A percentile compares a stretch with the other conserved stretches of the same genome.
phyloP scores from a whole-genome alignment of 2,329 filamentous ascomycete genomes.

The Graphilbum sp. region DNA sequence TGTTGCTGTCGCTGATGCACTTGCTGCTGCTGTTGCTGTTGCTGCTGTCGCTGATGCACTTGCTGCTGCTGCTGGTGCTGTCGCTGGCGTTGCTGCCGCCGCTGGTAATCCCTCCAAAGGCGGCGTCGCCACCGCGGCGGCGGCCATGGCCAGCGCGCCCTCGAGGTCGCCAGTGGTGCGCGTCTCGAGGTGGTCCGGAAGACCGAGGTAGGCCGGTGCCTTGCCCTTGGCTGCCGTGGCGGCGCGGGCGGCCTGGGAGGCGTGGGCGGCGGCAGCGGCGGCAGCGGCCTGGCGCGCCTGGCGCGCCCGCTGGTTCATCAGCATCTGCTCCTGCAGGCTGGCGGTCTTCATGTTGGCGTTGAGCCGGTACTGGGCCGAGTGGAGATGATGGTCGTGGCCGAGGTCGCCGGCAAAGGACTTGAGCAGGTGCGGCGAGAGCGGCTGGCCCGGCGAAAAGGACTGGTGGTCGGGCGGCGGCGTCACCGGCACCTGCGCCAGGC shows the following conservation, averaged over 20 bases:
- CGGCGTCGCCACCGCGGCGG: neutral
- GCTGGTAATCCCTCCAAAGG: neutral
- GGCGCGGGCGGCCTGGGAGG: neutral
- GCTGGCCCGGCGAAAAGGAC: constrained; percentile 12
- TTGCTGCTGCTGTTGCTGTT: neutral
- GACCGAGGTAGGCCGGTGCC: neutral
- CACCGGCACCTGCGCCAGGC: constrained; percentile 19
- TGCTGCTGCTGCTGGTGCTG: neutral
- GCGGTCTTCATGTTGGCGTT: constrained; percentile 2
- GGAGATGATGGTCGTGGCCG: too few species aligned
- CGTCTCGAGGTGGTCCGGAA: neutral
- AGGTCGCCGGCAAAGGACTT: constrained; percentile 11
- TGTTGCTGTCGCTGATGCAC: neutral
- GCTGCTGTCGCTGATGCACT: neutral
- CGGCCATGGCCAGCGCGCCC: neutral
- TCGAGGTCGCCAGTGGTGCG: neutral
- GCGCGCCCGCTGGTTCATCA: constrained; percentile 3
- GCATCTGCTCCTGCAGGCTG: constrained; percentile 4
- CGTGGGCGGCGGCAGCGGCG: neutral
- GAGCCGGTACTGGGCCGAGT: too few species aligned
- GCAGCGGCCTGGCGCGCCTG: neutral
- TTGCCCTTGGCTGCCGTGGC: neutral
- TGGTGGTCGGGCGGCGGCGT: constrained; percentile 23
- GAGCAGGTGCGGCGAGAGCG: constrained; percentile 8
- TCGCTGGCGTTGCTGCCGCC: neutral